A percentile compares a stretch with the other conserved stretches of the same genome.
These are phyloP conservation scores for Sugiyamaella neomexicana DNA, from an alignment of 1,139 yeast genomes.

Conservation along the genomic window DNA sequence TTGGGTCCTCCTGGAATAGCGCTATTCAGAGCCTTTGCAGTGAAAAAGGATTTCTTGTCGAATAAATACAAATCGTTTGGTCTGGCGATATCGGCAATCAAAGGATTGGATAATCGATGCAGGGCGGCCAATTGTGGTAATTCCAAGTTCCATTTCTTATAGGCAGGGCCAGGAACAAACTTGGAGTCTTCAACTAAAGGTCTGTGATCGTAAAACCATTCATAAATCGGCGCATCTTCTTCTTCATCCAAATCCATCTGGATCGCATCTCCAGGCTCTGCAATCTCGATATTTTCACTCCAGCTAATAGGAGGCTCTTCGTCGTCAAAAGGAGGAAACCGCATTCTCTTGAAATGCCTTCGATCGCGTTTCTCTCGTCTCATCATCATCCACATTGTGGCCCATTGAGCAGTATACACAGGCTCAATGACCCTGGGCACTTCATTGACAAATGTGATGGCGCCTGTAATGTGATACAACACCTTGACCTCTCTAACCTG, in stretches of 20 bases:
- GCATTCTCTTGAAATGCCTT: slow-evolving; percentile 83
- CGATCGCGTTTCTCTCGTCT: slow-evolving; percentile 91
- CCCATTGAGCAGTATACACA: slow-evolving; percentile 93
- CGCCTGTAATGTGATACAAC: slow-evolving; percentile 87
- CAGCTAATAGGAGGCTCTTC: slow-evolving; percentile 92
- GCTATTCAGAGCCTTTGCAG: slow-evolving; percentile 85
- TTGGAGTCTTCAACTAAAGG: slow-evolving; percentile 63
- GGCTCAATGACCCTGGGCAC: slow-evolving; percentile 91
- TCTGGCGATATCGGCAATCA: slow-evolving; percentile 58
- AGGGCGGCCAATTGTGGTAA: slow-evolving; percentile 64
- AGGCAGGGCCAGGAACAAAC: slow-evolving; percentile 73
- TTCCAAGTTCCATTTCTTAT: slow-evolving; percentile 68
- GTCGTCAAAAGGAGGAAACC: slow-evolving; percentile 95
- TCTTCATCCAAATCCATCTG: slow-evolving; percentile 60
- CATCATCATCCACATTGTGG: slow-evolving; percentile 89
- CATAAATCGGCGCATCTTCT: slow-evolving; percentile 59
- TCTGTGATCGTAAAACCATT: slow-evolving; percentile 79
- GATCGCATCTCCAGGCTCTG: slow-evolving; percentile 71
- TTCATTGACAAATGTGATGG: slow-evolving; percentile 93
- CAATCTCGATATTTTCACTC: slow-evolving; percentile 71
- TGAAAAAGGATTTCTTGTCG: slow-evolving; percentile 73
- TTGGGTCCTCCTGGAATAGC: slow-evolving; percentile 96
- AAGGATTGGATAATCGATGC: slow-evolving; percentile 65
- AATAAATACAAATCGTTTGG: slow-evolving; percentile 66
- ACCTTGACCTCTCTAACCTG: slow-evolving; percentile 80